Base-by-base conservation (phyloP, 345 rosid species). In the Citrus mangshanensis region DNA sequence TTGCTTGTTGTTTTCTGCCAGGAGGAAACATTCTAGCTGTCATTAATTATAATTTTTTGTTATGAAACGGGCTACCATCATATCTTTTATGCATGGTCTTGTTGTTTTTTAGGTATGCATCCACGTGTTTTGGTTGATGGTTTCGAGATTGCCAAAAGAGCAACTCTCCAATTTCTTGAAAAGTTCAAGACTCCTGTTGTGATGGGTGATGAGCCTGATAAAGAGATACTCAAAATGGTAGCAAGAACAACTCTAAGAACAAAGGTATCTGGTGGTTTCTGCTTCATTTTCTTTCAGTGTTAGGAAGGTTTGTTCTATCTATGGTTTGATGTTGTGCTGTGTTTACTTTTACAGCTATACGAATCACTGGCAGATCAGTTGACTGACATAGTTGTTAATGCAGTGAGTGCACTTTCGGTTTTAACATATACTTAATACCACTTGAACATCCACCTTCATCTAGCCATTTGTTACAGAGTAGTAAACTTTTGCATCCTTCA, bases 101-200 rank as follows among this genome's bases (percentile, higher is more conserved):
- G 21, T 40, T 10, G 25, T 35, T 82, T 46, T 80, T 74, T 79
- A 96, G 98, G 98, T 56, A 94, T 96, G 98, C 99, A 96, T 86
- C 99, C 99, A 16, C 97, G 98, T 68, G 99, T 96, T 81, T 82
- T 96, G 85, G 98, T 94, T 82, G 99, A 96, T 91, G 99, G 98
- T 42, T 91, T 96, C 66, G 98, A 96, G 84, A 89, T 94, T 80
- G 99, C 99, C 0, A 96, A 96, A 84, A 91, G 89, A 86, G 99
- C 97, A 28, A 91, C 99, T 55, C 95, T 96, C 34, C 92, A 91
- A 37, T 93, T 93, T 82, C 98, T 96, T 60, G 99, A 94, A 55
- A 91, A 89, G 77, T 96, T 96, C 79, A 96, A 91, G 90, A 96
- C 98, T 76, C 98, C 95, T 27, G 98, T 94, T 64, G 94, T 96